Evolutionary conservation across 2,329 filamentous ascomycete genomes (phyloP), one percentile per base, ranked within the genome.

Genomic region (Hortaea sp.): DNA sequence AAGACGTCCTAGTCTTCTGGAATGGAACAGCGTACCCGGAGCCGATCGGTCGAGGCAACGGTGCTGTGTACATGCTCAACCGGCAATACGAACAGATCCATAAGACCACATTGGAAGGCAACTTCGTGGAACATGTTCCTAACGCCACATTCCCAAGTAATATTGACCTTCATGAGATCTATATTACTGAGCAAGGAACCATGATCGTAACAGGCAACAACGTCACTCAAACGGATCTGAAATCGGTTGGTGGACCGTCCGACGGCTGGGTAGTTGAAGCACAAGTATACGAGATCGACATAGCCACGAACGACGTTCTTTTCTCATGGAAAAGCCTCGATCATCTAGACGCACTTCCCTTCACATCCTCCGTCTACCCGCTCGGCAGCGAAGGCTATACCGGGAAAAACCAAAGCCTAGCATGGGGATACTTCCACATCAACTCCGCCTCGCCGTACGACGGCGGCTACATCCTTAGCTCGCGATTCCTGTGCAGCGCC

Each of bases 231-330:
- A 45, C 50, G 6, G 58, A 67, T 44, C 54, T 68, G 29, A 62
- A 57, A 7, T 53, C 56, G 5, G 43, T 66, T n/a, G 59, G 59
- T 31, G 65, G 64, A 0, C 57, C 61, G 1, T 37, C 41, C 10
- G 53, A 66, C 45, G 63, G 62, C 4, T 67, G 60, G 59, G 55
- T 65, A 5, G 49, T 53, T 11, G 66, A 71, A 49, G 60, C 57
- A 13, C 47, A 68, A 31, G 62, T 71, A 45, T 69, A 64, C 46
- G 69, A 72, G 48, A 57, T 72, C n/a, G 67, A 72, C 39, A 55
- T 69, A 6, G 56, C 59, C 31, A 70, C 67, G 0, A 58, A 60
- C 28, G 55, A 69, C 27, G 52, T 71, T 2, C 46, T 72, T 1
- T 72, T 67, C 45, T 54, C 48, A 5, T 72, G 70, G 70, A 68